Percentiles rank a stretch among this genome's conserved stretches.
phyloP scores from a whole-genome alignment of 2,329 filamentous ascomycete species.

The Pezicula neosporulosa region DNA sequence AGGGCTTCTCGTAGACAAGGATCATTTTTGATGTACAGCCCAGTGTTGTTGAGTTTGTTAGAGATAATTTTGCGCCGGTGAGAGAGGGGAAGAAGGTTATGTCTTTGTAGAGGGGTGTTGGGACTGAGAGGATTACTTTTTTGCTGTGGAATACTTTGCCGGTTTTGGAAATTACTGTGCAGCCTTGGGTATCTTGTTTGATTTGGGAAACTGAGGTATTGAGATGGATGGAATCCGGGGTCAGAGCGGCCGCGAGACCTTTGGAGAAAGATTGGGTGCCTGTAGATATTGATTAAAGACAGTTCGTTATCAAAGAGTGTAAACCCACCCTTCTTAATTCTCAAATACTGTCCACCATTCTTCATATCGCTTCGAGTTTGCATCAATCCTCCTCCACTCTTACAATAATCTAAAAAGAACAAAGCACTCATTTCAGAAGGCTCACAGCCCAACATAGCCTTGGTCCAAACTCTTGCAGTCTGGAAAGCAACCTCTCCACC shows the following conservation, averaged over 20 bases:
- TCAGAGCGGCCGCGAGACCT: conserved; percentile 9
- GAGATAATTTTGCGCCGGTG: conserved; percentile 30
- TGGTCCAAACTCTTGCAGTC: conserved; percentile 40
- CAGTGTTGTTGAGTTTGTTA: conserved; percentile 32
- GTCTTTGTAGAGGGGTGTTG: conserved; percentile 42
- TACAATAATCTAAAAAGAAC: conserved; percentile 54
- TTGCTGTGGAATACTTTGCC: neutral
- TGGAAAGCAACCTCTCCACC: conserved; percentile 30
- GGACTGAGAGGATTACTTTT: conserved; percentile 45
- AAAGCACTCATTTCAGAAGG: conserved; percentile 45
- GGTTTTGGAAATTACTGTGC: conserved; percentile 4
- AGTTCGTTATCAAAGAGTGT: neutral
- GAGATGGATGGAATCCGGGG: conserved; percentile 8
- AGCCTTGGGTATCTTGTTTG: conserved; percentile 1
- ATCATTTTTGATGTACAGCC: conserved; percentile 43
- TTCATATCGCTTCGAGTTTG: conserved; percentile 50
- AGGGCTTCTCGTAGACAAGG: conserved; percentile 10
- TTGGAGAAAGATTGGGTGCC: conserved; percentile 14
- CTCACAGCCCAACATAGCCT: conserved; percentile 48
- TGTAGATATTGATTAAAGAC: neutral
- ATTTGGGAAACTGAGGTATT: conserved; percentile 10
- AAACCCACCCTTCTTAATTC: conserved; percentile 13
- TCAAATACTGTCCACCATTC: conserved; percentile 37
- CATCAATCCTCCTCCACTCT: conserved; percentile 46
- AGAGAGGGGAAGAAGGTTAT: conserved; percentile 44